phyloP scores from a whole-genome alignment of 495 filamentous ascomycete species.

The Eremomyces bilateralis region DNA sequence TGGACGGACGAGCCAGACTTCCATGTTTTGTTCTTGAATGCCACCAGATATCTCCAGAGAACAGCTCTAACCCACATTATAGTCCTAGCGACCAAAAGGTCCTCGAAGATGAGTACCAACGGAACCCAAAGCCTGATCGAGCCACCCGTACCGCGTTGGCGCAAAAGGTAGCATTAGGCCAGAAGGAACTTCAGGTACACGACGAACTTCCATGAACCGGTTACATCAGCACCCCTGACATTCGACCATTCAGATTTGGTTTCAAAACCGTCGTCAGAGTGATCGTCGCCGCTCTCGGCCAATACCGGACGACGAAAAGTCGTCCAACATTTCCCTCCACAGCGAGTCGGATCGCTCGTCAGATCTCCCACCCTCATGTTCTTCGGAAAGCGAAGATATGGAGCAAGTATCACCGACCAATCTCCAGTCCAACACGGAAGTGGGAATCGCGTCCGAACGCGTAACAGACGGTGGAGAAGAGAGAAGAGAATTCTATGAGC shows the following conservation, averaged over 20 bases:
- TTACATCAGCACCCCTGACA: background rate
- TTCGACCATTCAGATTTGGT: constrained; percentile 62
- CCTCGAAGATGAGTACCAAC: constrained; percentile 69
- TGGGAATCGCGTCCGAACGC: no score
- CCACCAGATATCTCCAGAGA: no score
- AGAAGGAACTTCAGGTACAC: constrained; percentile 90
- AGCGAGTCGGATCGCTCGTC: no score
- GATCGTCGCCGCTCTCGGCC: constrained; percentile 79
- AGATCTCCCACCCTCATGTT: no score
- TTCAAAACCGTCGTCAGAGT: constrained; percentile 92
- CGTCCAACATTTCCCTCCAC: constrained; percentile 16
- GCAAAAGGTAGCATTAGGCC: constrained; percentile 65
- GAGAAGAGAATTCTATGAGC: no score
- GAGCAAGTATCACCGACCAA: no score
- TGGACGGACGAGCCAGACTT: no score
- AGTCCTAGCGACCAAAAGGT: constrained; percentile 57
- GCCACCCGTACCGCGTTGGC: constrained; percentile 64
- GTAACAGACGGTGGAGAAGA: no score
- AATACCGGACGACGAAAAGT: constrained; percentile 63
- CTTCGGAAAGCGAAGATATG: no score
- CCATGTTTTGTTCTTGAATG: no score
- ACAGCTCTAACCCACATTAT: no score
- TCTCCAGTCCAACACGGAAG: no score
- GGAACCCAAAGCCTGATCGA: constrained; percentile 86
- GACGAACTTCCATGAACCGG: background rate